These are phyloP conservation scores for Lentinula guzmanii DNA, from an alignment of 768 basidiomycete species.

Conservation along the genomic window DNA sequence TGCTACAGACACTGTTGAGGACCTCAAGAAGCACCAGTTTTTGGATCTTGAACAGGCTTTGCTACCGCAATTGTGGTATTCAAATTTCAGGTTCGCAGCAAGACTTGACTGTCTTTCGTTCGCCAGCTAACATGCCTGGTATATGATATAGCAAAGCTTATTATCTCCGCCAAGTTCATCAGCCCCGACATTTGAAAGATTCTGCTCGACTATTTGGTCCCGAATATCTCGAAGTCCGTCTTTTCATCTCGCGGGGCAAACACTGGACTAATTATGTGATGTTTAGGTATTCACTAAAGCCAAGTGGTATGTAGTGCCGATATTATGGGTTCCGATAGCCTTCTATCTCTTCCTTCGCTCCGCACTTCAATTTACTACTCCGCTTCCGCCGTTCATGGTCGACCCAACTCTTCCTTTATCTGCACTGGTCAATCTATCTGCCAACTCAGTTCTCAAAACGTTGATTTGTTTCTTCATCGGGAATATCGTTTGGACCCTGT, in stretches of 20 bases:
- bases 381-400: slow-evolving; percentile 57
- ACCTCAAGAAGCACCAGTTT: slow-evolving; percentile 88
- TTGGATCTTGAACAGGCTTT: slow-evolving; percentile 85
- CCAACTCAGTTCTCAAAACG: slow-evolving; percentile 46
- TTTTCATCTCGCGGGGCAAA: not conserved
- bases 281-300: slow-evolving; percentile 74
- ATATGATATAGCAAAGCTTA: slow-evolving; percentile 68
- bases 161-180: slow-evolving; percentile 95
- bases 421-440: slow-evolving; percentile 40
- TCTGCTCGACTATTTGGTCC: slow-evolving; percentile 87
- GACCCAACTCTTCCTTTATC: slow-evolving; percentile 54
- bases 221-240: slow-evolving; percentile 67
- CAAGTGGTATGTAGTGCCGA: slow-evolving; percentile 89
- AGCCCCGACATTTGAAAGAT: slow-evolving; percentile 80
- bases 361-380: slow-evolving; percentile 68
- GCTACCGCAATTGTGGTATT: slow-evolving; percentile 80
- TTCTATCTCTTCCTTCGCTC: slow-evolving; percentile 76
- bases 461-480: slow-evolving; percentile 73
- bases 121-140: too few species aligned
- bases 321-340: slow-evolving; percentile 88
- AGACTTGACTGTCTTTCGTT: not conserved
- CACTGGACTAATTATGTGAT: not conserved
- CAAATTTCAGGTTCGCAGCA: slow-evolving; percentile 65
- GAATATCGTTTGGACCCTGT: slow-evolving; percentile 87
- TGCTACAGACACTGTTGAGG: slow-evolving; percentile 72